phyloP scores from a whole-genome alignment of 805 yeast genomes.

The Komagataella populi region DNA sequence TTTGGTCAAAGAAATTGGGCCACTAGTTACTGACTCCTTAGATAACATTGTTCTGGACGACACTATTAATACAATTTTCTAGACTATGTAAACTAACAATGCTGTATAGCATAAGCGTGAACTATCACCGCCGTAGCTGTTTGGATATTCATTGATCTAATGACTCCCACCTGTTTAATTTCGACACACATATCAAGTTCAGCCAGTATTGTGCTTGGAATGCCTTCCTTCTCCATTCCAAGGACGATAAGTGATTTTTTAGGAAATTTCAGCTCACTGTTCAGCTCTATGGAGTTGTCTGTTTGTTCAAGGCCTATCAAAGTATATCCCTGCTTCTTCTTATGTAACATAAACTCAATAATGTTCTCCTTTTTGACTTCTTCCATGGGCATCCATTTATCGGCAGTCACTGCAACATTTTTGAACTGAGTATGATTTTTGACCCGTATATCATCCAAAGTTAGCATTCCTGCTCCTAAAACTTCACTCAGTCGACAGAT shows the following conservation, averaged over 20 bases:
- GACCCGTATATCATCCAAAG: slow-evolving; percentile 59
- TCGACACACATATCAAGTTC: slow-evolving; percentile 82
- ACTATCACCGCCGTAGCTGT: slow-evolving; percentile 93
- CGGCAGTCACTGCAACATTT: slow-evolving; percentile 89
- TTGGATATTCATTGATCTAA: slow-evolving; percentile 92
- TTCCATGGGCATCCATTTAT: slow-evolving; percentile 86
- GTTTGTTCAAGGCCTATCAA: slow-evolving; percentile 89
- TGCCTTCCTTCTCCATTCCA: slow-evolving; percentile 85
- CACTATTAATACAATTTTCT: not conserved
- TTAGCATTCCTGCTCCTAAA: slow-evolving; percentile 73
- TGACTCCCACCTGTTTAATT: slow-evolving; percentile 83
- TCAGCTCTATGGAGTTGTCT: slow-evolving; percentile 67
- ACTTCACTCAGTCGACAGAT: slow-evolving; percentile 89
- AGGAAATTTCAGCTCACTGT: slow-evolving; percentile 58
- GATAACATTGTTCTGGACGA: slow-evolving; percentile 30
- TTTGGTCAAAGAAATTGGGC: slow-evolving; percentile 48
- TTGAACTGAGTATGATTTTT: slow-evolving; percentile 58
- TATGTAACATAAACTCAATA: slow-evolving; percentile 37
- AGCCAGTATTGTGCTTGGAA: slow-evolving; percentile 73
- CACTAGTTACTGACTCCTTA: slow-evolving; percentile 44
- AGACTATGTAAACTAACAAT: slow-evolving; percentile 24
- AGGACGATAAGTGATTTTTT: slow-evolving; percentile 61
- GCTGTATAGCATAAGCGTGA: slow-evolving; percentile 73
- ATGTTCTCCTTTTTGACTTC: slow-evolving; percentile 56
- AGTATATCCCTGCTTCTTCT: slow-evolving; percentile 68